A percentile compares a stretch with the other conserved stretches of the same genome.
Conservation (phyloP, 495 filamentous ascomycete genomes). For the Penicillium taxi region DNA sequence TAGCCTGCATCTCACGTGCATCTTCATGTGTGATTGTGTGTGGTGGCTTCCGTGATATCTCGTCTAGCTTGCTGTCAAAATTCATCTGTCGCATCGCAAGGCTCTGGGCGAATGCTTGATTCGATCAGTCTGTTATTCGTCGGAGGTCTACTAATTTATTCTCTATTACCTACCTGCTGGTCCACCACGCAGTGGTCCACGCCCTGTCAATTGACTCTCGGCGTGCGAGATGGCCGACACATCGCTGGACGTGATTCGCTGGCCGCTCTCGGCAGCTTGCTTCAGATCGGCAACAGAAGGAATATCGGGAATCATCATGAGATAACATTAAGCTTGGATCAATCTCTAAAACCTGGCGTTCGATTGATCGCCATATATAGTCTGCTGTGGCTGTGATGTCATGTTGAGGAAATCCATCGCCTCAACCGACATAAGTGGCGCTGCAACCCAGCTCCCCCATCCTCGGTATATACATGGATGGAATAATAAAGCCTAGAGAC, state of each 20-base stretch:
- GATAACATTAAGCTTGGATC: too few species aligned
- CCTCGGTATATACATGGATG: too few species aligned
- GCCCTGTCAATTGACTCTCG: slow-evolving; percentile 32
- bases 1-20: slow-evolving; percentile 25
- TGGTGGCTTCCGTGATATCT: slow-evolving; percentile 25
- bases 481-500: too few species aligned
- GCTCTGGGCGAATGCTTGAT: slow-evolving; percentile 27
- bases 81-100: slow-evolving; percentile 32
- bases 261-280: slow-evolving; percentile 25
- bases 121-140: slow-evolving; percentile 1
- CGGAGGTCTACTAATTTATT: not conserved
- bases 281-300: slow-evolving; percentile 25
- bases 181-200: slow-evolving; percentile 49
- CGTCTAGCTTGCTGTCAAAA: slow-evolving; percentile 31
- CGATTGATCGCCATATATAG: too few species aligned
- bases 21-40: slow-evolving; percentile 29
- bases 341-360: too few species aligned
- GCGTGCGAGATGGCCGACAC: slow-evolving; percentile 30
- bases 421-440: slow-evolving; percentile 12
- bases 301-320: slow-evolving; percentile 1
- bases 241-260: slow-evolving; percentile 29
- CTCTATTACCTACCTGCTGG: slow-evolving; percentile 34
- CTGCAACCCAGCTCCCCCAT: slow-evolving; percentile 8
- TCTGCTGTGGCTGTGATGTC: slow-evolving; percentile 19
- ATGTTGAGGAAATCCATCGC: slow-evolving; percentile 20